Conservation (phyloP, 805 yeast species). For the Saturnispora sanitii region DNA sequence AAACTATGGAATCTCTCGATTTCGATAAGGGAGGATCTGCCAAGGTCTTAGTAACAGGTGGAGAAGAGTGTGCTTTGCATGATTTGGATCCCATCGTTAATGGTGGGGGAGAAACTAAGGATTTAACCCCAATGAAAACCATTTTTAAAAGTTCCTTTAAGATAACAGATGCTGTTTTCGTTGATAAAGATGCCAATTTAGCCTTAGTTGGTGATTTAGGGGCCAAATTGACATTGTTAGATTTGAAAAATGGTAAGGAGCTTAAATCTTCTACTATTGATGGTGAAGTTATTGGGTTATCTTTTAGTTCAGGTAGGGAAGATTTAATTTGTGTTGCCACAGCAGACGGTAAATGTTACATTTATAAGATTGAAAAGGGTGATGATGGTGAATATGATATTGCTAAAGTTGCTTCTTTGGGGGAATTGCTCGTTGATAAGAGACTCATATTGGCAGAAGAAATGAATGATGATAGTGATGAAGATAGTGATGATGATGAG, state of each 20-base stretch:
- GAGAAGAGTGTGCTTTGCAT: slow-evolving; percentile 29
- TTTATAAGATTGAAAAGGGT: slow-evolving; percentile 43
- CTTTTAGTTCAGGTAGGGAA: slow-evolving; percentile 47
- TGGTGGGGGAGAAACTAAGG: background rate
- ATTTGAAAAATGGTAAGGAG: slow-evolving; percentile 27
- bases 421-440: slow-evolving; percentile 31
- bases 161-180: slow-evolving; percentile 43
- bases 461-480: slow-evolving; percentile 31
- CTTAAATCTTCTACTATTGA: slow-evolving; percentile 29
- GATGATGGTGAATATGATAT: too few species aligned
- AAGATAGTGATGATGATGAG: slow-evolving; percentile 20
- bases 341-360: slow-evolving; percentile 47
- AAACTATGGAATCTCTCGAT: slow-evolving; percentile 35
- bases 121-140: slow-evolving; percentile 2
- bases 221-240: slow-evolving; percentile 42
- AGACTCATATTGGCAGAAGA: slow-evolving; percentile 14
- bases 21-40: slow-evolving; percentile 16
- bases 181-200: slow-evolving; percentile 48
- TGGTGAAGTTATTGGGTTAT: slow-evolving; percentile 47
- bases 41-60: slow-evolving; percentile 31
- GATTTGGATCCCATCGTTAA: slow-evolving; percentile 20
- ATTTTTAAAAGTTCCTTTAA: slow-evolving; percentile 11
- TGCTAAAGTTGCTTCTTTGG: slow-evolving; percentile 36
- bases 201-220: slow-evolving; percentile 61
- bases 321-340: slow-evolving; percentile 50